Evolutionary conservation across 345 rosid species (phyloP), one percentile per base, ranked within the genome.

Genomic region (Melaleuca alternifolia): DNA sequence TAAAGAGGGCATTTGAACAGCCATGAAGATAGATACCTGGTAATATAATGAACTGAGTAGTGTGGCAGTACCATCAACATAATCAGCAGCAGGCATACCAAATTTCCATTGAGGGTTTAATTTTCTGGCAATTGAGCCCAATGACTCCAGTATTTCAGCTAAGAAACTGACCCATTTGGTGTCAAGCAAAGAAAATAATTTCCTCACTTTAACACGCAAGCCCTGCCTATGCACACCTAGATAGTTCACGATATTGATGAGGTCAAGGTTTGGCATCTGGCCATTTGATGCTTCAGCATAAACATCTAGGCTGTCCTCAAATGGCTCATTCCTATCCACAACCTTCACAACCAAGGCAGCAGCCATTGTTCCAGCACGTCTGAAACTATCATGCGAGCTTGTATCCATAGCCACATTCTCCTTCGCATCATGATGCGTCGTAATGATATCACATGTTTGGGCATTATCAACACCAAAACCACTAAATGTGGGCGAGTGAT

Each of bases 201-300:
- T 96, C 92, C 94, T 94, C 87, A 95, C 94, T 86, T 90, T 91
- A 57, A 96, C 98, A 87, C 14, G 93, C 85, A 94, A 93, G 30
- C 99, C 99, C 92, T 96, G 98, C 92, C 96, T 91, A 85, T 97
- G 98, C 44, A 94, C 97, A 21, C 96, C 98, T 88, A 97, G 90
- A 92, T 94, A 96, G 90, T 93, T 94, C 86, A 95, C 98, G 87
- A 96, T 91, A 91, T 97, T 97, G 89, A 97, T 93, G 86, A 97
- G 95, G 87, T 97, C 99, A 76, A 97, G 94, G 88, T 97, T 97
- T 88, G 99, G 99, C 99, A 97, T 97, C 92, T 95, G 99, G 65
- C 98, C 99, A 89, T 97, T 96, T 50, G 99, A 95, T 85, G 98
- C 98, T 92, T 96, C 98, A n/a, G 99, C 97, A 88, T 90, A 94